phyloP scores from a whole-genome alignment of 2,329 filamentous ascomycete genomes.

The Zarea fungicola region DNA sequence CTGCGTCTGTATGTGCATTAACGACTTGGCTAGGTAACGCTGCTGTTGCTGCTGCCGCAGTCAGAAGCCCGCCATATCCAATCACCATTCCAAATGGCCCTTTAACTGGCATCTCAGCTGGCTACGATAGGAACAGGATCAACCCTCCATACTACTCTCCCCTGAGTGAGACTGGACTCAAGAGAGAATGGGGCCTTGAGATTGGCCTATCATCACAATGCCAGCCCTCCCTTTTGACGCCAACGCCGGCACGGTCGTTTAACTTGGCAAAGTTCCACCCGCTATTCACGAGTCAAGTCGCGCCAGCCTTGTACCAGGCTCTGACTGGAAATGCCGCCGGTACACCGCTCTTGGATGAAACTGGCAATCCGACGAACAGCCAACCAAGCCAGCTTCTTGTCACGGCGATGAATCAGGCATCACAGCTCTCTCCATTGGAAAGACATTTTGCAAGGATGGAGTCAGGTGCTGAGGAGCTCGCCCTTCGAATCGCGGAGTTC shows the following conservation, averaged over 20 bases:
- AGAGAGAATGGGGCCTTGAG: not conserved
- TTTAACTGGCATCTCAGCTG: no score
- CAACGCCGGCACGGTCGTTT: no score
- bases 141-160: not conserved
- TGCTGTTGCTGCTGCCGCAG: no score
- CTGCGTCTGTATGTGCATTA: not conserved
- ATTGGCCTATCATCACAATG: not conserved
- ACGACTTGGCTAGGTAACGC: not conserved
- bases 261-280: no score
- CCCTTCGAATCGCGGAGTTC: slow-evolving; percentile 46
- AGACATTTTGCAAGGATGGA: slow-evolving; percentile 49
- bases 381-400: slow-evolving; percentile 19
- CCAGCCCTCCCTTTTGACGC: not conserved
- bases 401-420: slow-evolving; percentile 42
- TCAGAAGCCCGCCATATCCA: no score
- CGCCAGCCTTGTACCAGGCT: no score
- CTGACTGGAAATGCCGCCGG: no score
- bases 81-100: no score
- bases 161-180: not conserved
- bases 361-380: no score
- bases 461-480: slow-evolving; percentile 49
- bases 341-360: no score
- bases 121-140: not conserved
- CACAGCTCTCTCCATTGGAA: slow-evolving; percentile 36
- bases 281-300: no score